These are phyloP conservation scores for Zymoseptoria tritici DNA, from an alignment of 2,329 filamentous ascomycete genomes.

Conservation along the genomic window DNA sequence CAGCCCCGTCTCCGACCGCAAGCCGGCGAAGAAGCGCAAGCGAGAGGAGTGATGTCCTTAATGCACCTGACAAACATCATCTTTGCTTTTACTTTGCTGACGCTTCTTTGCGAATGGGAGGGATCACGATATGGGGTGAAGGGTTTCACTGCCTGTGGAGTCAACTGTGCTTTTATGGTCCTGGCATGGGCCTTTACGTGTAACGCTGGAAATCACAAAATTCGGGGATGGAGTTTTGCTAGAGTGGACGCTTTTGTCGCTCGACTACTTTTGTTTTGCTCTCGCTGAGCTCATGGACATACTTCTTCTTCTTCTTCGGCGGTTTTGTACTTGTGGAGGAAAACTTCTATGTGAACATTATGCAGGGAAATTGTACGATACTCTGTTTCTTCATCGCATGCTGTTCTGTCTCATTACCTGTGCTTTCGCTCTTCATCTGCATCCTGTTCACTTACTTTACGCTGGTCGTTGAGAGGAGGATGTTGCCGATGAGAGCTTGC, in stretches of 20 bases:
- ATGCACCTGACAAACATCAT: neutral
- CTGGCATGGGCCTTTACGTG: neutral
- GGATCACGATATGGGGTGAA: neutral
- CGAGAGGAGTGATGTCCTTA: conserved; percentile 32
- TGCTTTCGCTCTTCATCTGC: neutral
- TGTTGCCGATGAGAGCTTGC: neutral
- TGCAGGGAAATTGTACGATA: neutral
- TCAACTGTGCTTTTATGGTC: neutral
- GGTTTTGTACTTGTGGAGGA: neutral
- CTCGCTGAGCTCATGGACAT: neutral
- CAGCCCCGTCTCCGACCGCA: conserved; percentile 21
- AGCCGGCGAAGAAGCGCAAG: conserved; percentile 37
- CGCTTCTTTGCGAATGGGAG: neutral
- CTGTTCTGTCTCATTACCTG: neutral
- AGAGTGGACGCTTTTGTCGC: neutral
- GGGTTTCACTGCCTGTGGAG: neutral
- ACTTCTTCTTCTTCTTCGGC: neutral
- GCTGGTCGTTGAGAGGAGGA: neutral
- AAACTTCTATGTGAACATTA: neutral
- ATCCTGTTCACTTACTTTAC: neutral
- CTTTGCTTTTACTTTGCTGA: neutral
- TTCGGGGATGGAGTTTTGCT: neutral
- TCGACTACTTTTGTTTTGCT: neutral
- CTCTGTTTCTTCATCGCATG: neutral
- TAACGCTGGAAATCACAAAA: neutral